These are phyloP conservation scores for Citrus australasica DNA, from an alignment of 345 rosid genomes.

Conservation along the genomic window DNA sequence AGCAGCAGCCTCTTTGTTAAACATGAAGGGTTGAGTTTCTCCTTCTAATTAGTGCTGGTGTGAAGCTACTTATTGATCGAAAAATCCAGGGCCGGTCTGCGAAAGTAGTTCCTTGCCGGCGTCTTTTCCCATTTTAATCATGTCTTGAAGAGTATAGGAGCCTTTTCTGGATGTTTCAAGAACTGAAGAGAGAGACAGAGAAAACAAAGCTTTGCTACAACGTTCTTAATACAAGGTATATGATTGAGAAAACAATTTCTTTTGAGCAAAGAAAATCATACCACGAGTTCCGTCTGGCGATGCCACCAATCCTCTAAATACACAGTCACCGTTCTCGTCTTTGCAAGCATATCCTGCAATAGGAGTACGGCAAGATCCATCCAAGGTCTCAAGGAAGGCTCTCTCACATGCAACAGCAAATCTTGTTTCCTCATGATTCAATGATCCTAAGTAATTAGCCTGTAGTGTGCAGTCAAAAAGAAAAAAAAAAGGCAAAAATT, in stretches of 20 bases:
- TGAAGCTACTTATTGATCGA: constrained; percentile 40
- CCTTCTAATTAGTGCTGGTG: neutral
- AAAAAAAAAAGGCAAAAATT: neutral
- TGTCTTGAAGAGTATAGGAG: constrained; percentile 56
- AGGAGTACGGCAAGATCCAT: constrained; percentile 98
- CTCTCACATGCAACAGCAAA: constrained; percentile 90
- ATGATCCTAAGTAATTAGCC: constrained; percentile 71
- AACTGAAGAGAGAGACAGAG: constrained; percentile 48
- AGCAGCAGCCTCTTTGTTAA: constrained; percentile 10
- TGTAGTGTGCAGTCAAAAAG: constrained; percentile 20
- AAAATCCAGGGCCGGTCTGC: constrained; percentile 83
- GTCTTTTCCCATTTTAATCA: constrained; percentile 84
- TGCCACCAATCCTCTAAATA: constrained; percentile 89
- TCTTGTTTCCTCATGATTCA: constrained; percentile 94
- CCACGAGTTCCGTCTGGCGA: constrained; percentile 91
- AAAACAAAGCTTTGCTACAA: neutral
- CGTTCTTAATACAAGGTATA: neutral
- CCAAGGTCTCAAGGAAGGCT: constrained; percentile 76
- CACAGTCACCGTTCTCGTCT: constrained; percentile 73
- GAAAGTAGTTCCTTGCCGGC: constrained; percentile 92
- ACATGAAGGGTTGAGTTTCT: constrained; percentile 3
- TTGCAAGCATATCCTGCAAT: constrained; percentile 88
- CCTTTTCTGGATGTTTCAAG: constrained; percentile 93
- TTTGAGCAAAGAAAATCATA: constrained; percentile 25
- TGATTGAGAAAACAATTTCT: neutral